Base-by-base conservation (phyloP, 208 protist species). In the Phytomonas francai region DNA sequence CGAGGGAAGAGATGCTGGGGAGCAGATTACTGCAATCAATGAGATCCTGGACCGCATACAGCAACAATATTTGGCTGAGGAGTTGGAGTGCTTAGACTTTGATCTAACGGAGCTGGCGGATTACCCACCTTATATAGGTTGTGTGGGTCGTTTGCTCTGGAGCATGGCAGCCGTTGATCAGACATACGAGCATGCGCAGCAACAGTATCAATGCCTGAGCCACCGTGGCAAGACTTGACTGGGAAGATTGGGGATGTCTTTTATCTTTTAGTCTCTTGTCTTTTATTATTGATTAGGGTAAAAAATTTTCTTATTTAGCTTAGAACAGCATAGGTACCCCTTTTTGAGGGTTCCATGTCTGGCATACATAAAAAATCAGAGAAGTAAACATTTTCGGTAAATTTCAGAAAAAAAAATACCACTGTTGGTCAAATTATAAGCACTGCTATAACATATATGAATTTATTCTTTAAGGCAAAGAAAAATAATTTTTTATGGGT, bases 381-480 rank as follows among this genome's bases (percentile, higher is more conserved):
- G 19, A 2, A 45, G 19, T 45, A 45, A 11, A 14, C 11, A 14
- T 45, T 45, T 11, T 45, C 39, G 19, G 19, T 16, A 1, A 7
- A 45, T 45, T 45, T 45, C 39, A 45, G 39, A 45, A 22, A 22
- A 22, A n/a, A n/a, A n/a, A n/a, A n/a, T n/a, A n/a, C n/a, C n/a
- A n/a, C n/a, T n/a, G n/a, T n/a, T n/a, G 8, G 39, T 16, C 19
- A 14, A 16, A 45, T 45, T 45, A 45, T 45, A 7, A 45, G 19
- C 19, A 16, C 11, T 16, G 39, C 39, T 14, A 45, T 45, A 45
- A 45, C 39, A 22, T 45, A 11, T 45, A 7, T 2, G 39, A 14
- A 45, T 45, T 45, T 45, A 45, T 45, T 61, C 58, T 14, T 61
- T 61, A 61, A 42, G 32, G 19, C 30, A 61, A 32, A 42, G 9